A percentile compares a stretch with the other conserved stretches of the same genome.
Evolutionary conservation across 208 protist species (phyloP).

Genomic region (Leishmania mexicana): DNA sequence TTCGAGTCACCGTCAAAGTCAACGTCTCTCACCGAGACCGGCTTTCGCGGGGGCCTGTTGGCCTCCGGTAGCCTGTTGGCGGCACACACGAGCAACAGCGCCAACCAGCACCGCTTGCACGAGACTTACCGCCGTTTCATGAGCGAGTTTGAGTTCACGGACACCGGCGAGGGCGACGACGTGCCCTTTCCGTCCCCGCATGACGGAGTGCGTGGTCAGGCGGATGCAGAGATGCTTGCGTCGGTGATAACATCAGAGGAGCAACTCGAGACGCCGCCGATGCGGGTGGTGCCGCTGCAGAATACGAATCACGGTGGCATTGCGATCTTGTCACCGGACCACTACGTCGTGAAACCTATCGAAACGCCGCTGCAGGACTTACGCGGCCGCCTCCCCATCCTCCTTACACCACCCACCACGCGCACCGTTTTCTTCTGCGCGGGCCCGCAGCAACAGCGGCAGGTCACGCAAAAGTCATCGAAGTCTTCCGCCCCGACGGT

Average conservation of each 20-base stretch:
- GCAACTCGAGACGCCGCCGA: constrained; percentile 7
- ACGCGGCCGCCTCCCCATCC: constrained; percentile 22
- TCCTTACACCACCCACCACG: constrained; percentile 11
- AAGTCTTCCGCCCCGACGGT: constrained; percentile 1
- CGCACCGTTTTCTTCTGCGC: constrained; percentile 3
- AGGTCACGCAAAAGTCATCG: not conserved
- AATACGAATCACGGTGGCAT: constrained; percentile 24
- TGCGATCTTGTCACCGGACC: constrained; percentile 23
- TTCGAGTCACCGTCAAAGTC: not conserved
- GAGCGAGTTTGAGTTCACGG: constrained; percentile 25
- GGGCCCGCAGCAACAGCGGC: constrained; percentile 10
- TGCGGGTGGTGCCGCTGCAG: constrained; percentile 27
- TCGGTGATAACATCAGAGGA: constrained; percentile 19
- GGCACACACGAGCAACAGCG: not conserved
- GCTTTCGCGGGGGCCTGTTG: not conserved
- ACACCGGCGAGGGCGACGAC: constrained; percentile 1
- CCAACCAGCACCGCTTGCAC: constrained; percentile 8
- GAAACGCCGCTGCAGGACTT: constrained; percentile 10
- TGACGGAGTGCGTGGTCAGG: constrained; percentile 38
- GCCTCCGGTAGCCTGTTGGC: not conserved
- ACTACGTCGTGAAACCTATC: constrained; percentile 20
- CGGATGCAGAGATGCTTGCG: constrained; percentile 27
- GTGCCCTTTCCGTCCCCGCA: constrained; percentile 42
- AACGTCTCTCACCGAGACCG: not conserved
- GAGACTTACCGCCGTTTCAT: constrained; percentile 31